Evolutionary conservation across 2,329 filamentous ascomycete genomes (phyloP), one percentile per base, ranked within the genome.

Genomic region (Cytospora piceae): DNA sequence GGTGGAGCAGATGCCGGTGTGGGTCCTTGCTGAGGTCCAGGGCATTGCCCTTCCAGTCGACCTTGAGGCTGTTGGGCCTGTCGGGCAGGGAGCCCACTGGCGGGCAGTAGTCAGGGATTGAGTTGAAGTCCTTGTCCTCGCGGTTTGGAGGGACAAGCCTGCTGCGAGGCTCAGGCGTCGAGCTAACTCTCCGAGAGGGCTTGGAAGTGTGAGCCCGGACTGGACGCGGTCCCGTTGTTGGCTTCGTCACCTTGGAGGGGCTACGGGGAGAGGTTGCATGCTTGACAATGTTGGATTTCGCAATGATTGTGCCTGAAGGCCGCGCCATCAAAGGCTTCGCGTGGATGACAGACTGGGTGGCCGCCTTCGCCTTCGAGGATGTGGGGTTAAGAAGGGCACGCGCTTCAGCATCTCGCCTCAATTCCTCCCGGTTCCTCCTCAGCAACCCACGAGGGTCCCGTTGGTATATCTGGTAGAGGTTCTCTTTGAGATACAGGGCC

Each of bases 41-140:
- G 49, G 89, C 85, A 68, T 88, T 86, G 9, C 91, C 92, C 79
- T 94, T 95, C 92, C 93, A 96, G 68, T 96, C 92, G 31, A 92
- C 89, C 81, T 94, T 94, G 71, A 95, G 83, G 52, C 84, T 86
- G 75, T 92, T 92, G 60, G 84, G 79, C 72, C 88, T 88, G 70
- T 80, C 79, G 9, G 88, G 87, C 4, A 95, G 83, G 2, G 89
- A 88, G 63, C 81, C 79, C 52, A 88, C 73, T 0, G 90, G 87
- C 54, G 93, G 93, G 60, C 88, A 92, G 75, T 85, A 91, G 75
- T 97, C 87, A 7, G 85, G 83, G 37, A 96, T 82, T 4, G 87
- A 81, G 55, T 84, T 81, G 77, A 92, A 96, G 76, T 96, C 90
- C 74, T 91, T 92, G 74, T 96, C 92, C 75, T 95, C 92, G 39